Base-by-base conservation (phyloP, 2,329 filamentous ascomycete genomes). In the Eutypella sp. region DNA sequence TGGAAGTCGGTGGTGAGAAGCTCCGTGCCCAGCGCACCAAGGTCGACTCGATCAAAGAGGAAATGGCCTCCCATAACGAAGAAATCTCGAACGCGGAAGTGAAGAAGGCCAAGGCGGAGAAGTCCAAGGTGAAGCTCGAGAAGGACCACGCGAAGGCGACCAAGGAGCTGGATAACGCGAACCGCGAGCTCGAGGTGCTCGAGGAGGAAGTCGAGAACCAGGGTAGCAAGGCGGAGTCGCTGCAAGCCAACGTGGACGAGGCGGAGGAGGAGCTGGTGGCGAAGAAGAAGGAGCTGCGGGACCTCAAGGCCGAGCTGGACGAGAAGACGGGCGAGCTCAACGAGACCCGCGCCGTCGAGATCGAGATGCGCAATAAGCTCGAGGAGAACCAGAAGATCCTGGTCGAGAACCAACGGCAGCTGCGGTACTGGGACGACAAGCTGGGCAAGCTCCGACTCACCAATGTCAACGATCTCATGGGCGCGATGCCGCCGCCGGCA, bases 291-390 rank as follows among this genome's bases (percentile, higher is more conserved):
- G 87, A 93, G 62, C 78, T 99, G 3, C 78, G 83, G 40, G 73
- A 79, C 9, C 67, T 97, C 46, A 99, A 97, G 70, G 73, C 79
- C 4, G 88, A 96, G 57, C 76, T 97, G 10, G 92, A 99, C 54
- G 84, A 87, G 57, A 95, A 91, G 73, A 86, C 82, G 2, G 72
- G 84, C 0, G 89, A 95, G 63, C 76, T 97, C 46, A 96, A 97
- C 61, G 86, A 89, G 60, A 95, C 87, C 0, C 82, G 92, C 9
- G 91, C 89, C 0, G 74, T 85, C 3, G 93, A 99, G 66, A 96
- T 99, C 50, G 93, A 99, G 67, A 96, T 97, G 90, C 87, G 88
- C 52, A 97, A 97, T 69, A 95, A 95, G 70, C 83, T 99, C 1
- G 93, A 97, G 61, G 92, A 97, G 62, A 93, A 92, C 64, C 87